Evolutionary conservation across 352 stramenopile species (phyloP), one percentile per base, ranked within the genome.

Genomic region (Phytophthora hibernalis): DNA sequence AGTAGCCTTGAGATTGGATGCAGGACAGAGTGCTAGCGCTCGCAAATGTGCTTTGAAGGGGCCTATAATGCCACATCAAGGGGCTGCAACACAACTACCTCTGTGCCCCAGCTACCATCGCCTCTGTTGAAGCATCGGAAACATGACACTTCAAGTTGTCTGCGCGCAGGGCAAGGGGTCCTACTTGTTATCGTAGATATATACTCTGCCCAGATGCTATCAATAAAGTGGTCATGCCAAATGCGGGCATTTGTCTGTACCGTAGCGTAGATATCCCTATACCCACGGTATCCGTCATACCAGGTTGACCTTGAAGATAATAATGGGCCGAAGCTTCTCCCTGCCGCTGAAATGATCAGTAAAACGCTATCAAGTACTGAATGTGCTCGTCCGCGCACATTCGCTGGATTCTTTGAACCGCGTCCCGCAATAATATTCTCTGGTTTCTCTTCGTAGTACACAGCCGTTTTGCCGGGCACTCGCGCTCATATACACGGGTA

Each of bases 111-210:
- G 0, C 20, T 15, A 40, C 55, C 22, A 74, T 65, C 20, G 38
- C 56, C 9, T 62, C 56, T 6, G 28, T 22, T 4, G 65, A 66
- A 1, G 56, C 65, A 5, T 54, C 40, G 2, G 55, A 74, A 30
- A 70, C 57, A 42, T 74, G 70, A 13, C 45, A 61, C 54, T 69
- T 69, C 38, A 74, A 69, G 38, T 78, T 78, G 65, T 72, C 65
- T n/a, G 74, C 53, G 31, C 67, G 70, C 21, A 77, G 22, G 5
- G 37, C 37, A 20, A 43, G 37, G 37, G 37, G 37, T 15, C 20
- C 49, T 12, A 21, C 49, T 13, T 67, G 18, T n/a, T 11, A 22
- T 28, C 18, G 12, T 15, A 1, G 48, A 42, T 18, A 68, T 43
- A 42, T 53, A 61, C 0, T 68, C 51, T 7, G 30, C 31, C 54